Conservation (phyloP, 177 flowering plant genomes). For the Vitis hybrid region DNA sequence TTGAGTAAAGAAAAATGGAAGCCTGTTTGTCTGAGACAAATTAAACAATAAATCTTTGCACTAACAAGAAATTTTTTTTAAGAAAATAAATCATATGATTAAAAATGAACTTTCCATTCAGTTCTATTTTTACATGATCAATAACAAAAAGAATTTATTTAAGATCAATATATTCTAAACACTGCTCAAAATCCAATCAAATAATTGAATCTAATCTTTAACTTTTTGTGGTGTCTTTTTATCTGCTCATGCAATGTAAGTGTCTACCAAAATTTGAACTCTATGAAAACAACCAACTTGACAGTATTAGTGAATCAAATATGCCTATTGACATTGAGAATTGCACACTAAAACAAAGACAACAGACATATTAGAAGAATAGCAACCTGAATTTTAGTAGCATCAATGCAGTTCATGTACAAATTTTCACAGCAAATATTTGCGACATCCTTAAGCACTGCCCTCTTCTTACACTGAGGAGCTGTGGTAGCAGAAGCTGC, state of each 20-base stretch:
- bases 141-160: not conserved
- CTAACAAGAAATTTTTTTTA: not conserved
- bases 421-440: constrained; percentile 47
- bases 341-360: not conserved
- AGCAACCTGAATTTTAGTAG: constrained; percentile 49
- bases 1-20: not conserved
- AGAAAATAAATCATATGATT: no score
- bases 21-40: not conserved
- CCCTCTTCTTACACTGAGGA: constrained; percentile 49
- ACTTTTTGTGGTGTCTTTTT: not conserved
- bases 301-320: not conserved
- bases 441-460: constrained; percentile 64
- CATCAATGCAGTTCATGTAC: constrained; percentile 38
- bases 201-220: not conserved
- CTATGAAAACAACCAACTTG: not conserved
- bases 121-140: not conserved
- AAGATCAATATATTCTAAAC: not conserved
- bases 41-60: not conserved
- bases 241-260: not conserved
- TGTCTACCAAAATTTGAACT: not conserved
- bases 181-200: not conserved
- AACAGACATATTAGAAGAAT: not conserved
- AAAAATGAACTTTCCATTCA: no score
- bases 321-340: not conserved
- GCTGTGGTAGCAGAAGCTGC: constrained; percentile 17